phyloP scores from a whole-genome alignment of 768 basidiomycete genomes.

The Gelatoporia subvermispora region DNA sequence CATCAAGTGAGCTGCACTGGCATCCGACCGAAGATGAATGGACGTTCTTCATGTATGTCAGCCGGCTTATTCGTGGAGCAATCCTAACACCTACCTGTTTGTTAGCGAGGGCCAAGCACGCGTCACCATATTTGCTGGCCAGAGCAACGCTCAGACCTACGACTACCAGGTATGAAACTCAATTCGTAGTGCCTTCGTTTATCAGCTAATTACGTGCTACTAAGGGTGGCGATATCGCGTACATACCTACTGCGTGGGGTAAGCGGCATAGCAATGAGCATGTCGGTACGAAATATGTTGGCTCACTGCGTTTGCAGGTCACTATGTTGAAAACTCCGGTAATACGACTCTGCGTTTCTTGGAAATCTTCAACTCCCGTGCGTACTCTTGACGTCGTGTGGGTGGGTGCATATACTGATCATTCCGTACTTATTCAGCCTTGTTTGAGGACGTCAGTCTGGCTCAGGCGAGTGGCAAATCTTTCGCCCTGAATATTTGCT shows the following conservation, averaged over 20 bases:
- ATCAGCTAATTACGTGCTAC: neutral
- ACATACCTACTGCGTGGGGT: slow-evolving; percentile 39
- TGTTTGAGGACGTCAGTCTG: slow-evolving; percentile 28
- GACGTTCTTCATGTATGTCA: neutral
- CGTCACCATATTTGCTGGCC: slow-evolving; percentile 52
- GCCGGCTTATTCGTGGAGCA: neutral
- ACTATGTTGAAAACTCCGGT: slow-evolving; percentile 40
- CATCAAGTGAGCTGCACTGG: slow-evolving; percentile 12
- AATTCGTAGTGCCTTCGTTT: neutral
- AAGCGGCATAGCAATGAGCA: too few relatives aligned
- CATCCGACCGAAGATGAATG: slow-evolving; percentile 3
- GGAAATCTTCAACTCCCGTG: slow-evolving; percentile 34
- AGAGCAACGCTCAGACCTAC: slow-evolving; percentile 51
- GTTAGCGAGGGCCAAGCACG: slow-evolving; percentile 48
- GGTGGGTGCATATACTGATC: neutral
- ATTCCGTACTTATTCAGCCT: slow-evolving; percentile 9
- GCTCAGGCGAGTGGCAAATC: slow-evolving; percentile 24
- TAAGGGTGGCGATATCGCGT: slow-evolving; percentile 33
- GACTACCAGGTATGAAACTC: slow-evolving; percentile 42
- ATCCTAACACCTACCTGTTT: neutral
- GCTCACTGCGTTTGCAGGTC: slow-evolving; percentile 9
- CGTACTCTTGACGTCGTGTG: neutral
- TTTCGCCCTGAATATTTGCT: too few relatives aligned
- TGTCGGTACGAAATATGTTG: too few relatives aligned
- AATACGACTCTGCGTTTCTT: slow-evolving; percentile 33